phyloP scores from a whole-genome alignment of 2,329 filamentous ascomycete genomes.

The Ophiocordyceps camponoti-saundersi region DNA sequence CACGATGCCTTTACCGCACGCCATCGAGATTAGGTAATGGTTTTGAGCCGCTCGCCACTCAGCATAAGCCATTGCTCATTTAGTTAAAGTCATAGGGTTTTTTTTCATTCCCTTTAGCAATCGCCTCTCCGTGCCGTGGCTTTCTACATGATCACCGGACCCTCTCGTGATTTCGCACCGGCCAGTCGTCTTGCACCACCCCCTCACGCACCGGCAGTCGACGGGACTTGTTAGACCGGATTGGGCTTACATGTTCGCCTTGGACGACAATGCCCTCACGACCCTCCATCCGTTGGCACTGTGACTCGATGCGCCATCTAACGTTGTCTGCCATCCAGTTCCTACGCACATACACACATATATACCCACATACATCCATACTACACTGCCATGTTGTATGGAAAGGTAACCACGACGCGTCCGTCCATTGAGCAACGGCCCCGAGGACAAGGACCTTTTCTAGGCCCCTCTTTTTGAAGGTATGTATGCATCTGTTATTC shows the following conservation, averaged over 20 bases:
- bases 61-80: constrained; percentile 6
- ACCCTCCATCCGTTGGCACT: not conserved
- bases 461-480: too few species aligned
- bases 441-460: too few species aligned
- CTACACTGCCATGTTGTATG: too few species aligned
- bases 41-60: constrained; percentile 17
- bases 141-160: constrained; percentile 1
- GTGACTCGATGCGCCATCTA: not conserved
- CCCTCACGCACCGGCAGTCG: too few species aligned
- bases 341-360: too few species aligned
- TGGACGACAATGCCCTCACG: not conserved
- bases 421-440: not conserved
- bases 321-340: not conserved
- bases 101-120: constrained; percentile 9
- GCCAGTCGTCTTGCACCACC: not conserved
- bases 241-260: too few species aligned
- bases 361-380: too few species aligned
- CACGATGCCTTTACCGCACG: not conserved
- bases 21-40: constrained; percentile 20
- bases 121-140: not conserved
- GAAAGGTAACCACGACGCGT: too few species aligned
- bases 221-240: too few species aligned
- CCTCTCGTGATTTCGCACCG: not conserved
- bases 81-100: too few species aligned
- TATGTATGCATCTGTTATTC: not conserved